phyloP scores from a whole-genome alignment of 1,284 basidiomycete species.

The Golubevia pallescens region DNA sequence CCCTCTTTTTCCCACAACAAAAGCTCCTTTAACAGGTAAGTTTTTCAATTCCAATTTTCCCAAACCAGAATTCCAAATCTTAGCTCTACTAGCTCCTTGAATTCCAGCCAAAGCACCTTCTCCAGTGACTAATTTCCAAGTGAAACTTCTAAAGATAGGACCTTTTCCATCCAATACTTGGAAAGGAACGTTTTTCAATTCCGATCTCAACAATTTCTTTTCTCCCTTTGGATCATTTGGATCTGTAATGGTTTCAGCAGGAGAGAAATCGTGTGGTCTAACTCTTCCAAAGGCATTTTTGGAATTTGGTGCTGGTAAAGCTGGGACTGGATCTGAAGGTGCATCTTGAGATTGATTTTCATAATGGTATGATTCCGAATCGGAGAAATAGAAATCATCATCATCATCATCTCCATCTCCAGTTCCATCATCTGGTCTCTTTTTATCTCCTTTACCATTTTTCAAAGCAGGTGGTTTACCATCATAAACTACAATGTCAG shows the following conservation, averaged over 20 bases:
- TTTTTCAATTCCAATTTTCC: constrained; percentile 35
- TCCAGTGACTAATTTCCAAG: constrained; percentile 49
- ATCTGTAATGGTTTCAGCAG: constrained; percentile 37
- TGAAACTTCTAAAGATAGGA: constrained; percentile 39
- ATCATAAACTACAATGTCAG: constrained; percentile 50
- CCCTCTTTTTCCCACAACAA: constrained; percentile 25
- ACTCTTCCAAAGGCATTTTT: constrained; percentile 47
- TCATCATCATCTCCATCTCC: constrained; percentile 13
- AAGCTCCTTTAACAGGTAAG: constrained; percentile 51
- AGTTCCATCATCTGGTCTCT: constrained; percentile 7
- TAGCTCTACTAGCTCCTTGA: constrained; percentile 38
- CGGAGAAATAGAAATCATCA: constrained; percentile 9
- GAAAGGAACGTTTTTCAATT: constrained; percentile 51
- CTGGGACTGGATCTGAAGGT: constrained; percentile 33
- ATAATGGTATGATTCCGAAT: background rate
- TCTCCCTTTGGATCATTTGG: constrained; percentile 35
- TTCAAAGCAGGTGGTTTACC: constrained; percentile 50
- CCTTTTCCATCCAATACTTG: constrained; percentile 37
- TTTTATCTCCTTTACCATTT: background rate
- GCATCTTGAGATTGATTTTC: constrained; percentile 13
- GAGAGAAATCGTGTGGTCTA: constrained; percentile 39
- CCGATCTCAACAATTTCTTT: constrained; percentile 35
- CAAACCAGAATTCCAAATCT: constrained; percentile 54
- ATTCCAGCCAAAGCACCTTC: constrained; percentile 49
- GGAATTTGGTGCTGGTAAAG: constrained; percentile 44